A percentile compares a stretch with the other conserved stretches of the same genome.
phyloP scores from a whole-genome alignment of 2,329 filamentous ascomycete species.

The Didymosphaeria variabile region DNA sequence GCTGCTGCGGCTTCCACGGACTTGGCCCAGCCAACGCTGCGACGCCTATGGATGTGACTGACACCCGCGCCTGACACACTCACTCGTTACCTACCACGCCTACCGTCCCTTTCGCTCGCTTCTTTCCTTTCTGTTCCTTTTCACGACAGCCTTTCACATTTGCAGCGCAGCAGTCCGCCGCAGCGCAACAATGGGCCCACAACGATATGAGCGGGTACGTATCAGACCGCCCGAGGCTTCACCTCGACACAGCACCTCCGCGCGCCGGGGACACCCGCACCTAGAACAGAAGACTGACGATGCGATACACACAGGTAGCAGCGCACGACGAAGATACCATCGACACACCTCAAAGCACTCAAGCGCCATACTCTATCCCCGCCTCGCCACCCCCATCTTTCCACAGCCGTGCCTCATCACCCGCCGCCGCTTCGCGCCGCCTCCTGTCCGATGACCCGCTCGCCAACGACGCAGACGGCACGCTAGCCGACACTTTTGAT shows the following conservation, averaged over 20 bases:
- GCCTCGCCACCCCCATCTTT: constrained; percentile 77
- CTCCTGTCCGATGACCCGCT: constrained; percentile 63
- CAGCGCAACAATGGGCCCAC: constrained; percentile 53
- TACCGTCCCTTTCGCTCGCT: constrained; percentile 12
- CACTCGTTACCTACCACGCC: background rate
- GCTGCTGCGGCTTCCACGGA: background rate
- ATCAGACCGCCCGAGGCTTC: constrained; percentile 20
- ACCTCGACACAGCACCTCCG: constrained; percentile 19
- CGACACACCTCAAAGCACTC: constrained; percentile 36
- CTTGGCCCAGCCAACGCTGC: background rate
- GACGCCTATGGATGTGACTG: constrained; percentile 3
- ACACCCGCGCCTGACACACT: constrained; percentile 19
- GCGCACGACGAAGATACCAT: constrained; percentile 52
- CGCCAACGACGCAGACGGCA: constrained; percentile 71
- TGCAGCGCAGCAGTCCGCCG: constrained; percentile 6
- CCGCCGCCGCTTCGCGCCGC: constrained; percentile 59
- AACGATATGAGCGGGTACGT: constrained; percentile 61
- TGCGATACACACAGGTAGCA: constrained; percentile 47
- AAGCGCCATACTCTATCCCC: constrained; percentile 51
- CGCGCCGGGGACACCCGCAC: constrained; percentile 19
- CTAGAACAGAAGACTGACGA: constrained; percentile 25
- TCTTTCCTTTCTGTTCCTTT: constrained; percentile 19
- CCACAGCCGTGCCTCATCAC: constrained; percentile 81
- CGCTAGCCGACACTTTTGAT: constrained; percentile 93
- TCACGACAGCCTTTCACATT: constrained; percentile 4